A percentile compares a stretch with the other conserved stretches of the same genome.
These are phyloP conservation scores for Stentor coeruleus DNA, from an alignment of 73 alveolate species.

Conservation along the genomic window DNA sequence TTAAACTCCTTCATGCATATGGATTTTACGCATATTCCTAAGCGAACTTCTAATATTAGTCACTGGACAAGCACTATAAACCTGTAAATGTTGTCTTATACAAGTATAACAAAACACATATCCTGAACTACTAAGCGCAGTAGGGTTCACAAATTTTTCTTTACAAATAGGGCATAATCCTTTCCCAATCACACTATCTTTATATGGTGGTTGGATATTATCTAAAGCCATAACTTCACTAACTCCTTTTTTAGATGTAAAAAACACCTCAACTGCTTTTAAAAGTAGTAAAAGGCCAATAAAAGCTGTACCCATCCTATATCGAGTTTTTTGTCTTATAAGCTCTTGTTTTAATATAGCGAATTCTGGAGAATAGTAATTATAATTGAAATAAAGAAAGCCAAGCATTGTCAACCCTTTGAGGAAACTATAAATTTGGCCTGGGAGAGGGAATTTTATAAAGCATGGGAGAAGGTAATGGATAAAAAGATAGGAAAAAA, in stretches of 20 bases:
- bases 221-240: not conserved
- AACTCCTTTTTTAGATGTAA: not conserved
- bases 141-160: not conserved
- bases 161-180: not conserved
- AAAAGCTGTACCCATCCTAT: not conserved
- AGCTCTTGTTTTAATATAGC: not conserved
- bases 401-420: not conserved
- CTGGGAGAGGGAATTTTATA: not conserved
- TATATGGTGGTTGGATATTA: not conserved
- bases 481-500: not conserved
- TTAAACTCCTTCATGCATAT: not conserved
- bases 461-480: conserved; percentile 2
- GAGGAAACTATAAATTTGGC: not conserved
- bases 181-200: not conserved
- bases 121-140: conserved; percentile 11
- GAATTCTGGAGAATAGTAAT: not conserved
- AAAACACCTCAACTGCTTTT: not conserved
- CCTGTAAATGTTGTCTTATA: not conserved
- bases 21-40: not conserved
- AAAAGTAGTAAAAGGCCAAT: not conserved
- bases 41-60: not conserved
- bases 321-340: not conserved
- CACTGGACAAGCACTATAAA: not conserved
- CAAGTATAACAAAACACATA: conserved; percentile 25
- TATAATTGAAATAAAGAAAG: conserved; percentile 9